A percentile compares a stretch with the other conserved stretches of the same genome.
Conservation (phyloP, 768 basidiomycete species). For the Tephrocybe sp. region DNA sequence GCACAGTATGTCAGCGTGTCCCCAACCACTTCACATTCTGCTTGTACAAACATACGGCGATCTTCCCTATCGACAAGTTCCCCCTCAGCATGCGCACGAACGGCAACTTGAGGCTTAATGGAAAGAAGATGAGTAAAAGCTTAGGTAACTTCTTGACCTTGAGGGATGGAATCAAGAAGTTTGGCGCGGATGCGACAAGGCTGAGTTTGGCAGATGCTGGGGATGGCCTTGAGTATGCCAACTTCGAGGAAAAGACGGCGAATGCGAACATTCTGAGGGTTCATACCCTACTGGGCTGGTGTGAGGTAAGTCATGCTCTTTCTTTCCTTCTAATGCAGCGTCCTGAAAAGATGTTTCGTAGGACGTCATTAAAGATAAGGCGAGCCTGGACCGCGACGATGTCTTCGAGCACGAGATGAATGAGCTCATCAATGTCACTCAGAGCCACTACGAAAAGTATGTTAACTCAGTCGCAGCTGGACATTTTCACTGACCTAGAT, state of each 20-base stretch:
- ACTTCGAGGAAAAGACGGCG: slow-evolving; percentile 98
- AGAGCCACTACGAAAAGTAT: slow-evolving; percentile 80
- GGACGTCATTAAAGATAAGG: slow-evolving; percentile 79
- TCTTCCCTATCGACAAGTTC: slow-evolving; percentile 91
- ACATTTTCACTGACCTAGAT: neutral
- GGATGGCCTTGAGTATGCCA: slow-evolving; percentile 96
- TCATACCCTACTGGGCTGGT: slow-evolving; percentile 90
- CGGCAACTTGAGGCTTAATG: slow-evolving; percentile 95
- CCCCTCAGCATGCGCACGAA: slow-evolving; percentile 92
- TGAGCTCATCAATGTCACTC: slow-evolving; percentile 78
- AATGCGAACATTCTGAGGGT: slow-evolving; percentile 95
- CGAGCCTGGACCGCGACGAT: slow-evolving; percentile 79
- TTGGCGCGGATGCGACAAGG: slow-evolving; percentile 94
- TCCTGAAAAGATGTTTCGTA: slow-evolving; percentile 28
- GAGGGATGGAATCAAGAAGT: slow-evolving; percentile 86
- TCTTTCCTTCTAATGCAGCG: neutral
- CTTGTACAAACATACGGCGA: slow-evolving; percentile 91
- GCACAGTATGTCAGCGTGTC: too few species aligned
- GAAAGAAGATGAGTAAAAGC: slow-evolving; percentile 98
- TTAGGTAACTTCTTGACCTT: slow-evolving; percentile 95
- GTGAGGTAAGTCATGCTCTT: slow-evolving; percentile 57
- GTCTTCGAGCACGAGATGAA: slow-evolving; percentile 93
- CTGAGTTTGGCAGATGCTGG: slow-evolving; percentile 94
- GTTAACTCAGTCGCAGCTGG: slow-evolving; percentile 20
- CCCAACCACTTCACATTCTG: slow-evolving; percentile 95